phyloP scores from a whole-genome alignment of 371 early-diverging fungal species.

The Apophysomyces sp. region DNA sequence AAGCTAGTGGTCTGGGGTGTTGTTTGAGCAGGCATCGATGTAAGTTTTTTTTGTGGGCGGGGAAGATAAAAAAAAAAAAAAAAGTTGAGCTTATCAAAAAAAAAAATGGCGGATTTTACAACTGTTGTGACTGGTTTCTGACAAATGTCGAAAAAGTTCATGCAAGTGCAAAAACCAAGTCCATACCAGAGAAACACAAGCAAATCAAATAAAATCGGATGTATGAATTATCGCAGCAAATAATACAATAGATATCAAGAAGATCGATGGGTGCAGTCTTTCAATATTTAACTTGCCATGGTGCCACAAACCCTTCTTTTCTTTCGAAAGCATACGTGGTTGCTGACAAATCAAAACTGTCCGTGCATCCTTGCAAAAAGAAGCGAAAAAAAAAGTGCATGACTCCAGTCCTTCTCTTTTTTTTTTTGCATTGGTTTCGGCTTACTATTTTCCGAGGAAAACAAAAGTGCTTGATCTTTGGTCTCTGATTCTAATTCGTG shows the following conservation, averaged over 20 bases:
- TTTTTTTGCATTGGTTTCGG: no score
- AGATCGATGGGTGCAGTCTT: no score
- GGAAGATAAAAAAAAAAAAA: not conserved
- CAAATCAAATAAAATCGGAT: no score
- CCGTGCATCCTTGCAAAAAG: not conserved
- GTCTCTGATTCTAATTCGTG: no score
- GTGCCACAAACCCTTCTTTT: not conserved
- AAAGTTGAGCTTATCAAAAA: not conserved
- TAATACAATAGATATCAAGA: no score
- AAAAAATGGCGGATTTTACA: not conserved
- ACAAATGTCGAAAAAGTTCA: not conserved
- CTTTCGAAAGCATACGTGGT: not conserved
- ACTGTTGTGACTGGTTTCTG: not conserved
- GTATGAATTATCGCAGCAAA: no score
- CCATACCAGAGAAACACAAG: no score
- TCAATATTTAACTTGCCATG: no score
- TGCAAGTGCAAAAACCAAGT: not conserved
- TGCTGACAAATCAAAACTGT: slow-evolving; percentile 1
- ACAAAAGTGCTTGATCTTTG: no score
- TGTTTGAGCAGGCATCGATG: slow-evolving; percentile 28
- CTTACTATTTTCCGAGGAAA: no score
- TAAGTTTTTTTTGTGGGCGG: not conserved
- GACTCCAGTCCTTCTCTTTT: no score
- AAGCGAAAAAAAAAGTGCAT: no score
- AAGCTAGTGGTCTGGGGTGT: slow-evolving; percentile 16